Percentiles rank a stretch among this genome's conserved stretches.
Evolutionary conservation across 257 asterid genomes (phyloP).

Genomic region (Solanum pennellii): DNA sequence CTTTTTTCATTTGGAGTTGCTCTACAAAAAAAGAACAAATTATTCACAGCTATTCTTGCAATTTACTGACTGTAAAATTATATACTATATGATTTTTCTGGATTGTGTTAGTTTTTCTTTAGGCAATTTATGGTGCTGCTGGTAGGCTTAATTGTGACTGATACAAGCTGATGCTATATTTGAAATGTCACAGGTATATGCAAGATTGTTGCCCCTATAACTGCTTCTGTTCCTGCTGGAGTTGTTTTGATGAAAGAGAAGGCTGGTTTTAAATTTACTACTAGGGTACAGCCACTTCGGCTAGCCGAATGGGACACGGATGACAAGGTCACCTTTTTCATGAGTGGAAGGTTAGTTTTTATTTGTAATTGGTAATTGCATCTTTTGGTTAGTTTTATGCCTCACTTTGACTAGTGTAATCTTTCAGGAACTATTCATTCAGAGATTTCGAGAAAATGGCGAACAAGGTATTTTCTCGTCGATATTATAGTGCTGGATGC

Average conservation of each 20-base stretch:
- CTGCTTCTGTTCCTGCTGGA: conserved; percentile 94
- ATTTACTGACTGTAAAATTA: background rate
- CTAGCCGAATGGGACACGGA: conserved; percentile 88
- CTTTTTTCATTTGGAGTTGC: background rate
- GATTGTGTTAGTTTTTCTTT: background rate
- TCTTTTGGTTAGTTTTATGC: background rate
- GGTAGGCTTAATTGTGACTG: background rate
- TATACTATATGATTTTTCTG: background rate
- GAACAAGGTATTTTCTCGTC: conserved; percentile 83
- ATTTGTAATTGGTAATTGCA: background rate
- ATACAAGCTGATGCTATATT: conserved; percentile 2
- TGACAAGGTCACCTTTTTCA: conserved; percentile 86
- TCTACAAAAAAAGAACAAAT: background rate
- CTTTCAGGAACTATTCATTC: conserved; percentile 83
- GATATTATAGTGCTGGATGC: conserved; percentile 84
- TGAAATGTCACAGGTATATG: conserved; percentile 60
- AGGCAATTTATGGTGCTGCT: background rate
- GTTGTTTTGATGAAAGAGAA: conserved; percentile 86
- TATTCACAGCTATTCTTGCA: background rate
- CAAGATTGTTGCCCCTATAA: conserved; percentile 90
- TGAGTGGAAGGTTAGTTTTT: conserved; percentile 82
- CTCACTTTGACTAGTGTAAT: conserved; percentile 20
- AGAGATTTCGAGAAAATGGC: conserved; percentile 99
- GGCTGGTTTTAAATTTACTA: conserved; percentile 81
- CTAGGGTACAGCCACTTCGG: conserved; percentile 97